A percentile compares a stretch with the other conserved stretches of the same genome.
These are phyloP conservation scores for Diaporthe eres DNA, from an alignment of 2,329 filamentous ascomycete species.

Conservation along the genomic window DNA sequence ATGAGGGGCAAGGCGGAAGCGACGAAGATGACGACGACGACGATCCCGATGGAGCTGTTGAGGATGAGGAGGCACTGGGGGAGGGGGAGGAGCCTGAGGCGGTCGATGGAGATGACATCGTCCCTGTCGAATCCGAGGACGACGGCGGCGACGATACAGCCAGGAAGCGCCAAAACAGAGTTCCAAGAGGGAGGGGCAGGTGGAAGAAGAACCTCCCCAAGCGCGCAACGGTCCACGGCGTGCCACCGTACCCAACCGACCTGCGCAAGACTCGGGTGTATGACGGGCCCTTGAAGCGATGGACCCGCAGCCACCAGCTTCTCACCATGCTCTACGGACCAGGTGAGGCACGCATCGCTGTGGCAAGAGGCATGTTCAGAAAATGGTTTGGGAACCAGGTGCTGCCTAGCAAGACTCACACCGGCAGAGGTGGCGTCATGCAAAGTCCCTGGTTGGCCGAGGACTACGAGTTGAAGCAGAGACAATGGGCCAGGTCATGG, in stretches of 20 bases:
- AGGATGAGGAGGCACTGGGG: not conserved
- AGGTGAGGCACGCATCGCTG: conserved; percentile 51
- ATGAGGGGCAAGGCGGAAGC: conserved; percentile 19
- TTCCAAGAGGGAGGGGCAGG: conserved; percentile 24
- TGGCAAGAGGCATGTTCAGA: conserved; percentile 55
- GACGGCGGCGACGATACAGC: not conserved
- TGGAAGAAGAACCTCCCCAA: conserved; percentile 36
- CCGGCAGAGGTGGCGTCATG: conserved; percentile 49
- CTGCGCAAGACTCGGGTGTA: conserved; percentile 53
- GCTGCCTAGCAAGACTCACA: conserved; percentile 54
- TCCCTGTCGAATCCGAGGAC: conserved; percentile 22
- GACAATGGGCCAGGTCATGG: conserved; percentile 50
- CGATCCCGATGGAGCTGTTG: not conserved
- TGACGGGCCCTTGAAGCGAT: conserved; percentile 54
- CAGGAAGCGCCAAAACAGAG: conserved; percentile 4
- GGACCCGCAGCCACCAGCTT: conserved; percentile 52
- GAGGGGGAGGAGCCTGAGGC: not conserved
- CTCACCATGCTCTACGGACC: conserved; percentile 61
- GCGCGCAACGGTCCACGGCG: conserved; percentile 47
- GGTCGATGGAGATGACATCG: conserved; percentile 18
- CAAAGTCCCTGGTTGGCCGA: conserved; percentile 58
- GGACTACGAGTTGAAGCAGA: conserved; percentile 53
- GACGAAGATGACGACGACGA: conserved; percentile 15
- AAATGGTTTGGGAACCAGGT: conserved; percentile 59
- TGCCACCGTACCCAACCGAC: conserved; percentile 51